Evolutionary conservation across 352 stramenopile species (phyloP), one percentile per base, ranked within the genome.

Genomic region (Phytopythium kandeliae): DNA sequence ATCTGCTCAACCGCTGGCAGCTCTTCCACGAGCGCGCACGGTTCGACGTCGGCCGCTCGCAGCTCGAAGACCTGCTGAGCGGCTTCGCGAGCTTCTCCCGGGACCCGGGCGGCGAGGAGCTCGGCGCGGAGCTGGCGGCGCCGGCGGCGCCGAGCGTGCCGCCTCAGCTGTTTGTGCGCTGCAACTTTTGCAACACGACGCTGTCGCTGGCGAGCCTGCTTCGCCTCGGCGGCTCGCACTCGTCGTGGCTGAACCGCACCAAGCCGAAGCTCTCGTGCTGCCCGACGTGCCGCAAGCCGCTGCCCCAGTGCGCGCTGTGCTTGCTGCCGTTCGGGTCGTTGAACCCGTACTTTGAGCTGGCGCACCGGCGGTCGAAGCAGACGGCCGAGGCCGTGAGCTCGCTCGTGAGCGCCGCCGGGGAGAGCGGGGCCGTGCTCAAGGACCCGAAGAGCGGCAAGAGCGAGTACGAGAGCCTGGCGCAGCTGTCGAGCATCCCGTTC

Each of bases 281-380:
- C 49, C 80, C 85, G 31, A 92, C 86, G 34, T 98, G 94, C 54
- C 86, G 91, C 51, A 98, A 98, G 58, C 94, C 94, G 12, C 57
- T 98, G 2, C 92, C 92, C 10, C 76, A 96, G 56, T 98, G 94
- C 51, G 86, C 91, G 4, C 73, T 98, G 35, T 98, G 94, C 61
- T 68, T 98, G 51, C 68, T 98, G 15, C 86, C 88, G 6, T 85
- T 98, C 44, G 94, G 92, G n/a, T 90, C 83, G 17, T 57, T 98
- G 17, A 98, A 98, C 65, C 94, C 94, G 16, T 98, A 98, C 69
- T 90, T 97, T 69, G 92, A 98, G 68, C 66, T 98, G 12, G 93
- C 91, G 11, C 79, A 89, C 40, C 84, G 84, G 8, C 77, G 81
- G 4, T 84, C 77, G 38, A 73, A 85, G 54, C 71, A 86, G 42